phyloP scores from a whole-genome alignment of 2,329 filamentous ascomycete genomes.

The Ceratocystis destructans region DNA sequence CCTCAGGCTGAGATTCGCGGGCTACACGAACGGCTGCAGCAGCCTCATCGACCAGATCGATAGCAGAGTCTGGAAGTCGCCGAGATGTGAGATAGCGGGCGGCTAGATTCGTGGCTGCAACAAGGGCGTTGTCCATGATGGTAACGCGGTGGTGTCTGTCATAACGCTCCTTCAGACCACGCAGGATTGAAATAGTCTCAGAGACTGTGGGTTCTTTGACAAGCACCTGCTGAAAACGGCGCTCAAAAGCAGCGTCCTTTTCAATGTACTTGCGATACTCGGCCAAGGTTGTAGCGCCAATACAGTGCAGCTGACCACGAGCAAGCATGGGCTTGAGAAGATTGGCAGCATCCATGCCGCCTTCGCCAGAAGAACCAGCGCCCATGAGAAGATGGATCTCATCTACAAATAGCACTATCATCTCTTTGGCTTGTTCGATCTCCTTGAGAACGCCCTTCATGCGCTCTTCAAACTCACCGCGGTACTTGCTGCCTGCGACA shows the following conservation, averaged over 20 bases:
- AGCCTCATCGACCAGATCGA: slow-evolving; percentile 91
- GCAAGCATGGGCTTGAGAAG: slow-evolving; percentile 96
- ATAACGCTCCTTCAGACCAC: slow-evolving; percentile 94
- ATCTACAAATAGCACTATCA: slow-evolving; percentile 95
- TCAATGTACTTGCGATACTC: slow-evolving; percentile 99
- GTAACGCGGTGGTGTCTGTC: slow-evolving; percentile 97
- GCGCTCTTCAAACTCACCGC: slow-evolving; percentile 95
- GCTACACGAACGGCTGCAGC: slow-evolving; percentile 93
- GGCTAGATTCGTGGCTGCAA: slow-evolving; percentile 79
- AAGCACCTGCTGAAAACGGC: slow-evolving; percentile 94
- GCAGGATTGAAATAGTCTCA: slow-evolving; percentile 95
- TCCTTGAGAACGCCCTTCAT: slow-evolving; percentile 99
- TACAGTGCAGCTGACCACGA: slow-evolving; percentile 91
- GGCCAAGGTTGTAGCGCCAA: slow-evolving; percentile 84
- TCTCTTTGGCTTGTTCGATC: slow-evolving; percentile 86
- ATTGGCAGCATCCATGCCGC: slow-evolving; percentile 97
- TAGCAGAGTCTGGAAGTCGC: slow-evolving; percentile 86
- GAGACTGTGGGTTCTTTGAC: slow-evolving; percentile 83
- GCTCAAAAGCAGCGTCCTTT: slow-evolving; percentile 95
- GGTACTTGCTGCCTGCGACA: slow-evolving; percentile 95
- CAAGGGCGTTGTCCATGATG: slow-evolving; percentile 86
- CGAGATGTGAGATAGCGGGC: slow-evolving; percentile 85
- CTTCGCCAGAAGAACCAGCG: slow-evolving; percentile 83
- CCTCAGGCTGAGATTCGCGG: slow-evolving; percentile 89
- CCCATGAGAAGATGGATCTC: slow-evolving; percentile 99